Base-by-base conservation (phyloP, 2,329 filamentous ascomycete genomes). In the Hymenoscyphus salicellus region DNA sequence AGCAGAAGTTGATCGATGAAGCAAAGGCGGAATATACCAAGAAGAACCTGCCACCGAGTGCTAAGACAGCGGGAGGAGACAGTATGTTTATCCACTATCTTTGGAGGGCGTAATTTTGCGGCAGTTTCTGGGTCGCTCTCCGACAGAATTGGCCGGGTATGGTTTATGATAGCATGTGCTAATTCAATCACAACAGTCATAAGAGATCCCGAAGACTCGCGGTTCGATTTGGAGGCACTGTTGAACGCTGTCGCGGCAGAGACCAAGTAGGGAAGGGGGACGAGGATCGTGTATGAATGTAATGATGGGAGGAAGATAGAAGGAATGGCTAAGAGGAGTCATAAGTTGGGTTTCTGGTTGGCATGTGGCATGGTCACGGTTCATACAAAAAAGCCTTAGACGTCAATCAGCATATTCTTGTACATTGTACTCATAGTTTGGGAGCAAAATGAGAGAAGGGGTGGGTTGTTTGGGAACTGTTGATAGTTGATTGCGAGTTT, bases 221-320 rank as follows among this genome's bases (percentile, higher is more conserved):
- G 93, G 76, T 98, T 98, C 82, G 93, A 99, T 78, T 84, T 98
- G 73, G 94, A 98, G 83, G 88, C 90, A 73, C 92, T 87, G 79
- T 80, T 97, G 78, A 85, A 86, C 75, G 83, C 86, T 73, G 80
- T 92, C 73, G 78, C 79, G 61, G 79, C 78, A 60, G 81, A 82
- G 71, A 75, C 72, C 61, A 68, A 72, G 60, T 73, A 74, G 65
- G 64, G 60, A 46, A 60, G 26, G 49, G n/a, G 10, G 58, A 30
- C 3, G 30, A 32, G 49, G 60, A 32, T 26, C 52, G 63, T 65
- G 38, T 60, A 67, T 49, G 67, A 65, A 63, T 66, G 66, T 73
- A 72, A 71, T 70, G 69, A 70, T 69, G 69, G 64, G 65, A 63
- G 55, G 63, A 69, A 60, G 67, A 69, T 69, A 72, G 72, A 72